phyloP scores from a whole-genome alignment of 768 basidiomycete genomes.

The Lyophyllum decastes region DNA sequence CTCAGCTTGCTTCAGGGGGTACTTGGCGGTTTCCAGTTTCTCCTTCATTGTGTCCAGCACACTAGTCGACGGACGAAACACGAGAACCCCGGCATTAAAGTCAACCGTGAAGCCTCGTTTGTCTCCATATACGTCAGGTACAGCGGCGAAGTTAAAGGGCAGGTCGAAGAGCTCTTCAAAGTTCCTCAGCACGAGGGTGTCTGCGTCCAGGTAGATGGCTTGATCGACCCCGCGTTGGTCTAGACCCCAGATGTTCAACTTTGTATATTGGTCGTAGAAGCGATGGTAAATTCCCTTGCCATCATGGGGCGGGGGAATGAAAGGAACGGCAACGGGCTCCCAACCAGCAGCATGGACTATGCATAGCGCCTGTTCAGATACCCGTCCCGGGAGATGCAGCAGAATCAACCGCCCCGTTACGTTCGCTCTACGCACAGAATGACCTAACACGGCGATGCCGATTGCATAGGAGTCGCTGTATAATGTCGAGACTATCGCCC shows the following conservation, averaged over 20 bases:
- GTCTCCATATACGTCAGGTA: slow-evolving; percentile 36
- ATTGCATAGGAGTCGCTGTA: slow-evolving; percentile 31
- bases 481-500: slow-evolving; percentile 26
- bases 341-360: slow-evolving; percentile 39
- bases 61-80: slow-evolving; percentile 28
- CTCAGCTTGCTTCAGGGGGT: slow-evolving; percentile 34
- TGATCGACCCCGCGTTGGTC: slow-evolving; percentile 27
- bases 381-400: slow-evolving; percentile 27
- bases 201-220: slow-evolving; percentile 43
- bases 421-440: slow-evolving; percentile 25
- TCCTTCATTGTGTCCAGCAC: slow-evolving; percentile 30
- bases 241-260: slow-evolving; percentile 41
- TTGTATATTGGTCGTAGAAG: slow-evolving; percentile 45
- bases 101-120: slow-evolving; percentile 32
- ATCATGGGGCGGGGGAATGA: slow-evolving; percentile 37
- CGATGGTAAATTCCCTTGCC: slow-evolving; percentile 35
- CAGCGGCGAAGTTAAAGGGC: slow-evolving; percentile 42
- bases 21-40: slow-evolving; percentile 28
- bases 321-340: slow-evolving; percentile 32
- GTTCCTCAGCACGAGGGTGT: slow-evolving; percentile 41
- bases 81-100: slow-evolving; percentile 42
- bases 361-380: slow-evolving; percentile 41
- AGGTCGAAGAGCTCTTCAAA: slow-evolving; percentile 46
- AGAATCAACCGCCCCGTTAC: slow-evolving; percentile 26
- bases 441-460: slow-evolving; percentile 27